phyloP scores from a whole-genome alignment of 192 early-diverging fungal species.

The Backusella tuberculispora region DNA sequence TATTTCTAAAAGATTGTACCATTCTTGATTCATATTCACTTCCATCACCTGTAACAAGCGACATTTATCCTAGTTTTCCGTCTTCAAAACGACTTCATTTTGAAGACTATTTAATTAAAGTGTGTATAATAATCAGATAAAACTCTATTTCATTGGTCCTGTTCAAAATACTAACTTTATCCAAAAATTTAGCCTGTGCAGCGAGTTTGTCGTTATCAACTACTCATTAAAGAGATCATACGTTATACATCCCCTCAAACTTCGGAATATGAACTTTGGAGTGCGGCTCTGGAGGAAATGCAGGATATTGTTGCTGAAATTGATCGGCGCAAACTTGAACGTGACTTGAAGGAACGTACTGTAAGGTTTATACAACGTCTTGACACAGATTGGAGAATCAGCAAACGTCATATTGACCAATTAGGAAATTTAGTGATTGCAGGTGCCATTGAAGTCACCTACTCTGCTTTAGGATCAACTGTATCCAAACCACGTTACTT shows the following conservation, averaged over 20 bases:
- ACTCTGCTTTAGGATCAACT: slow-evolving; percentile 36
- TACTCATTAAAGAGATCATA: slow-evolving; percentile 68
- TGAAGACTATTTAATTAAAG: slow-evolving; percentile 45
- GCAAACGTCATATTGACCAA: slow-evolving; percentile 37
- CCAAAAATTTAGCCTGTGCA: slow-evolving; percentile 73
- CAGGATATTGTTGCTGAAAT: slow-evolving; percentile 44
- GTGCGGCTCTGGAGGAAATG: slow-evolving; percentile 39
- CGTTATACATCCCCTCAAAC: slow-evolving; percentile 50
- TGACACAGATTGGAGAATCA: slow-evolving; percentile 38
- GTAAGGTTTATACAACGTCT: slow-evolving; percentile 38
- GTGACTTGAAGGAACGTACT: slow-evolving; percentile 36
- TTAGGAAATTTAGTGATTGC: slow-evolving; percentile 47
- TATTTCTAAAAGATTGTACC: slow-evolving; percentile 32
- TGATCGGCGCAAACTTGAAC: slow-evolving; percentile 37
- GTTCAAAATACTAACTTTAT: slow-evolving; percentile 11
- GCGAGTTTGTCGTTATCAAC: slow-evolving; percentile 89
- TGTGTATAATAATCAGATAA: neutral
- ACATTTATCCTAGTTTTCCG: neutral
- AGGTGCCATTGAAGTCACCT: slow-evolving; percentile 51
- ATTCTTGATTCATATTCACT: slow-evolving; percentile 11
- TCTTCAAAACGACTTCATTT: slow-evolving; percentile 34
- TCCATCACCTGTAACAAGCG: neutral
- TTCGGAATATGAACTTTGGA: slow-evolving; percentile 41
- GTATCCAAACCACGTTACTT: slow-evolving; percentile 49
- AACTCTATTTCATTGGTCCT: neutral